Percentiles rank a stretch among this genome's conserved stretches.
Evolutionary conservation across 129 eudicot genomes (phyloP).

Genomic region (Chrysanthemum lavandulifolium): DNA sequence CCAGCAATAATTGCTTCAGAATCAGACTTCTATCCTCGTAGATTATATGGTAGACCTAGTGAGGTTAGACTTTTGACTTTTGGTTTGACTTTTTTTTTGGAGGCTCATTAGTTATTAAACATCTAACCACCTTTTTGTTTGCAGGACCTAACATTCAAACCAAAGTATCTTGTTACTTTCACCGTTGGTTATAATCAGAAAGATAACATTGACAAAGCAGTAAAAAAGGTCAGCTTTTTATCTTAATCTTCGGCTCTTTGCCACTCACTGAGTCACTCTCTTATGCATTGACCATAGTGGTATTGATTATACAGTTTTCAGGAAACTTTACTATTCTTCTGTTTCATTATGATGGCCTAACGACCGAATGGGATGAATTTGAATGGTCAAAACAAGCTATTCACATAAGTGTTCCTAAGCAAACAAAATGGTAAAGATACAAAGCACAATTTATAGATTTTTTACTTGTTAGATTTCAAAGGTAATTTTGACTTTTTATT

Average conservation of each 20-base stretch:
- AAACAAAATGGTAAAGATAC: constrained; percentile 78
- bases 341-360: constrained; percentile 85
- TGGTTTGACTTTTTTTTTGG: constrained; percentile 14
- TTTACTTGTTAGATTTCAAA: constrained; percentile 1
- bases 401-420: constrained; percentile 74
- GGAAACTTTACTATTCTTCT: constrained; percentile 76
- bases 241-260: neutral
- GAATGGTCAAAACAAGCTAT: constrained; percentile 93
- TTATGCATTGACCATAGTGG: constrained; percentile 6
- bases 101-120: constrained; percentile 11
- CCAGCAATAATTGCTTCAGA: constrained; percentile 74
- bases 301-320: constrained; percentile 58
- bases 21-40: constrained; percentile 69
- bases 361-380: constrained; percentile 88
- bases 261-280: neutral
- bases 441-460: neutral
- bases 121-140: constrained; percentile 19
- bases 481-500: constrained; percentile 13
- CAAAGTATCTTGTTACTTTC: constrained; percentile 83
- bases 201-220: constrained; percentile 68
- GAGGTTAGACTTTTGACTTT: constrained; percentile 47
- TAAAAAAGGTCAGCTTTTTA: constrained; percentile 58
- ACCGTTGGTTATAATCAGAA: constrained; percentile 84
- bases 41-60: constrained; percentile 71
- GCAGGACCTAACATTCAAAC: constrained; percentile 71